Conservation (phyloP, 495 filamentous ascomycete species). For the Thozetella sp. region DNA sequence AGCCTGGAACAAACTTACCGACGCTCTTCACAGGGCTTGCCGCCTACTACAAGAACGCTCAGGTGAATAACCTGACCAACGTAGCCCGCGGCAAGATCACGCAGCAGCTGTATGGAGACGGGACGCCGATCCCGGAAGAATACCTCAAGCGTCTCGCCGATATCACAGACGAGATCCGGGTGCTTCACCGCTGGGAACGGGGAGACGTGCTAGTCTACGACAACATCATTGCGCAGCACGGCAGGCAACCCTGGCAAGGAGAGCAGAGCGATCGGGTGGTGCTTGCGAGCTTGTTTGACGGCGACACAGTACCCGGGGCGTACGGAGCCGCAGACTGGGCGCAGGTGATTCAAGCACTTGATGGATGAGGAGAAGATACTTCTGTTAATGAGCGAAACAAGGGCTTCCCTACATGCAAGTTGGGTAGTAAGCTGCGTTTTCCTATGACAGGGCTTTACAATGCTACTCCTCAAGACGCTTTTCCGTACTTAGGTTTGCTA, state of each 20-base stretch:
- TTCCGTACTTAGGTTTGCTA: too few species aligned
- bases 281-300: slow-evolving; percentile 23
- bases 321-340: slow-evolving; percentile 48
- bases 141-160: slow-evolving; percentile 44
- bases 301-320: slow-evolving; percentile 39
- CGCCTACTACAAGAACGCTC: slow-evolving; percentile 50
- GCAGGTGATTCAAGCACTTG: slow-evolving; percentile 40
- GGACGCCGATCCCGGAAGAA: slow-evolving; percentile 49
- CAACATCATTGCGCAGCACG: slow-evolving; percentile 27
- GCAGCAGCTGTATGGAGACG: slow-evolving; percentile 42
- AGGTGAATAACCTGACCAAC: background rate
- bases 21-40: slow-evolving; percentile 36
- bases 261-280: slow-evolving; percentile 12
- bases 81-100: background rate
- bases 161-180: slow-evolving; percentile 30
- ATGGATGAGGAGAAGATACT: slow-evolving; percentile 2
- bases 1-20: slow-evolving; percentile 25
- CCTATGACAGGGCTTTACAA: too few species aligned
- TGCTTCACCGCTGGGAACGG: slow-evolving; percentile 18
- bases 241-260: slow-evolving; percentile 21
- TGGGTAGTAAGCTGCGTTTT: background rate
- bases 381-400: too few species aligned
- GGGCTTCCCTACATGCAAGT: too few species aligned
- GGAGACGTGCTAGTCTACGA: slow-evolving; percentile 22
- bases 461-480: too few species aligned